Conservation (phyloP, 2,329 filamentous ascomycete genomes). For the Dactylellina leptospora region DNA sequence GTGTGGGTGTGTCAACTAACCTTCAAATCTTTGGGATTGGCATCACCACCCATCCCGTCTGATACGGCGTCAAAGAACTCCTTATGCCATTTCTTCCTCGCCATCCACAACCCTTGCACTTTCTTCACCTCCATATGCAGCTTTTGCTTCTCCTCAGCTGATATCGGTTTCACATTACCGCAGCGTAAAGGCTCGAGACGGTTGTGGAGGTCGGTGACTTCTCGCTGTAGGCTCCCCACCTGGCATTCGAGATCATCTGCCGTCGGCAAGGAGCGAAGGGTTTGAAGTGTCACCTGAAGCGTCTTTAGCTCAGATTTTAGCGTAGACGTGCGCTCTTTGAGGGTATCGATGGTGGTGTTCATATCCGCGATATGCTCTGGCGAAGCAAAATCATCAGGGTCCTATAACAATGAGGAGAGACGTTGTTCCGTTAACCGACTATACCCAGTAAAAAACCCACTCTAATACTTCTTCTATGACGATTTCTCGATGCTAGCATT, state of each 20-base stretch:
- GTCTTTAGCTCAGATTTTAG: constrained; percentile 56
- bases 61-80: constrained; percentile 55
- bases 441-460: constrained; percentile 15
- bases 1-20: constrained; percentile 24
- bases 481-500: constrained; percentile 15
- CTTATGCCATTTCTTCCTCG: constrained; percentile 56
- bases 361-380: constrained; percentile 65
- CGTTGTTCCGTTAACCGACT: constrained; percentile 30
- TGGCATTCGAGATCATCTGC: constrained; percentile 54
- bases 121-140: constrained; percentile 54
- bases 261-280: constrained; percentile 55
- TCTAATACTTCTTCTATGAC: constrained; percentile 8
- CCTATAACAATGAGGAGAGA: constrained; percentile 60
- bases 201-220: constrained; percentile 53
- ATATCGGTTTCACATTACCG: constrained; percentile 53
- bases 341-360: constrained; percentile 63
- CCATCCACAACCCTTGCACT: constrained; percentile 52
- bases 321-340: constrained; percentile 53
- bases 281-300: constrained; percentile 55
- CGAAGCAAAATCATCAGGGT: constrained; percentile 64
- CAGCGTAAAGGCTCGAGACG: constrained; percentile 52
- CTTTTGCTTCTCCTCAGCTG: constrained; percentile 55
- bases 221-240: constrained; percentile 52
- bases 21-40: constrained; percentile 54
- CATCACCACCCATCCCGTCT: constrained; percentile 53